Evolutionary conservation across 345 rosid genomes (phyloP).

Genomic region (Eucalyptus regnans): DNA sequence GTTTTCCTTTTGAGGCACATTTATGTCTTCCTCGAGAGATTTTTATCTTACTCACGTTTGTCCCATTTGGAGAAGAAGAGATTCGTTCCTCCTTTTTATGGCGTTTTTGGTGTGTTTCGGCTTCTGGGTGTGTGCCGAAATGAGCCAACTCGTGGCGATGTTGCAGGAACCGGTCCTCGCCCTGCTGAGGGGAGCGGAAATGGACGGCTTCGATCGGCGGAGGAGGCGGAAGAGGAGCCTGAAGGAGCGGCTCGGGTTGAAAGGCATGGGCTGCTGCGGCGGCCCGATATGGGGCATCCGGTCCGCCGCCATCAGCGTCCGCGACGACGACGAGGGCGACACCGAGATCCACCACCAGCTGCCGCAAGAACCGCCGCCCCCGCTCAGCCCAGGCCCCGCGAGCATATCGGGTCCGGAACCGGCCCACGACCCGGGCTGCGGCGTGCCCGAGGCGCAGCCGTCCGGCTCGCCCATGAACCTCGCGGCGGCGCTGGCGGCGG

Average conservation of each 20-base stretch:
- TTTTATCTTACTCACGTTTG: background rate
- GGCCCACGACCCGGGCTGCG: background rate
- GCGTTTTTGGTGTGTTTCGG: background rate
- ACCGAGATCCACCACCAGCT: background rate
- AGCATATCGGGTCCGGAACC: background rate
- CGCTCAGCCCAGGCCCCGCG: background rate
- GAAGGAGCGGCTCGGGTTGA: slow-evolving; percentile 57
- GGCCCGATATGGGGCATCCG: slow-evolving; percentile 45
- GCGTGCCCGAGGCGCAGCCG: background rate
- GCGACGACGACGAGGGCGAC: slow-evolving; percentile 16
- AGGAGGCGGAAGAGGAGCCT: slow-evolving; percentile 24
- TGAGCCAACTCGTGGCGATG: slow-evolving; percentile 34
- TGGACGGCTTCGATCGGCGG: slow-evolving; percentile 31
- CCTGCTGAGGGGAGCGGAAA: slow-evolving; percentile 37
- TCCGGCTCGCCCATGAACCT: slow-evolving; percentile 55
- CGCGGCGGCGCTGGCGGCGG: slow-evolving; percentile 84
- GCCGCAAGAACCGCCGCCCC: background rate
- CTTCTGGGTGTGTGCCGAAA: background rate
- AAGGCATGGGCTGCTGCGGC: slow-evolving; percentile 64
- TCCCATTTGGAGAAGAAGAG: background rate
- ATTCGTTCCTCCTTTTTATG: background rate
- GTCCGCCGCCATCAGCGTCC: slow-evolving; percentile 19
- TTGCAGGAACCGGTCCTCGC: slow-evolving; percentile 38
- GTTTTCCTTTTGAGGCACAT: background rate
- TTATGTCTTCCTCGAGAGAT: background rate